phyloP scores from a whole-genome alignment of 805 yeast genomes.

The Gaillardinia entomophila region DNA sequence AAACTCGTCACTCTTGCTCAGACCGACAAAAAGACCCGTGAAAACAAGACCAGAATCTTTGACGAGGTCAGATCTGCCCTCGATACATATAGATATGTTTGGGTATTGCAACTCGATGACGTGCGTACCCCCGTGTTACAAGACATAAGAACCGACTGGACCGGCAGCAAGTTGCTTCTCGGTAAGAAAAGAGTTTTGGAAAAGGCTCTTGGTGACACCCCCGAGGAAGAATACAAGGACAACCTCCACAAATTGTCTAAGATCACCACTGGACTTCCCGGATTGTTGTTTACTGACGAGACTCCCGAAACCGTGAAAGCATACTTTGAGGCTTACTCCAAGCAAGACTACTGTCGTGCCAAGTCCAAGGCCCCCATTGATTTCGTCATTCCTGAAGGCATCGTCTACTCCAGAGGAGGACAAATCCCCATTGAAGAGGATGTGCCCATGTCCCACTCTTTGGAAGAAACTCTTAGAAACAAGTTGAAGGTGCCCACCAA shows the following conservation, averaged over 20 bases:
- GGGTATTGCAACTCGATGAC: conserved; percentile 84
- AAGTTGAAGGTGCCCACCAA: conserved; percentile 87
- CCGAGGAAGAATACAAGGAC: conserved; percentile 87
- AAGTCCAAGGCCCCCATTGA: conserved; percentile 79
- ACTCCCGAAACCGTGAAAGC: conserved; percentile 79
- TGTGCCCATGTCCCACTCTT: conserved; percentile 92
- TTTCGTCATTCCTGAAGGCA: conserved; percentile 84
- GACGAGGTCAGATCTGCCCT: conserved; percentile 83
- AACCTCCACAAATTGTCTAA: conserved; percentile 67
- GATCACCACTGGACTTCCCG: conserved; percentile 71
- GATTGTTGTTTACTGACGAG: conserved; percentile 86
- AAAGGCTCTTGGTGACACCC: conserved; percentile 83
- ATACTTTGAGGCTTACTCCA: conserved; percentile 76
- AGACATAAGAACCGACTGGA: conserved; percentile 89
- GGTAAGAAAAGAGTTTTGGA: conserved; percentile 92
- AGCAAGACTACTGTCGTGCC: conserved; percentile 84
- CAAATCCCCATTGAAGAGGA: conserved; percentile 86
- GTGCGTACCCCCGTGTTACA: conserved; percentile 95
- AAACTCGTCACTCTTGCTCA: conserved; percentile 93
- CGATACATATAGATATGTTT: conserved; percentile 69
- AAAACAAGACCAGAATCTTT: conserved; percentile 83
- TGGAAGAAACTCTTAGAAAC: conserved; percentile 89
- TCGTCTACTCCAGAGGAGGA: conserved; percentile 93
- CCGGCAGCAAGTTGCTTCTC: conserved; percentile 79
- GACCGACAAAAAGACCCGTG: conserved; percentile 93